Evolutionary conservation across 495 filamentous ascomycete species (phyloP).

Genomic region (Neurospora africana): DNA sequence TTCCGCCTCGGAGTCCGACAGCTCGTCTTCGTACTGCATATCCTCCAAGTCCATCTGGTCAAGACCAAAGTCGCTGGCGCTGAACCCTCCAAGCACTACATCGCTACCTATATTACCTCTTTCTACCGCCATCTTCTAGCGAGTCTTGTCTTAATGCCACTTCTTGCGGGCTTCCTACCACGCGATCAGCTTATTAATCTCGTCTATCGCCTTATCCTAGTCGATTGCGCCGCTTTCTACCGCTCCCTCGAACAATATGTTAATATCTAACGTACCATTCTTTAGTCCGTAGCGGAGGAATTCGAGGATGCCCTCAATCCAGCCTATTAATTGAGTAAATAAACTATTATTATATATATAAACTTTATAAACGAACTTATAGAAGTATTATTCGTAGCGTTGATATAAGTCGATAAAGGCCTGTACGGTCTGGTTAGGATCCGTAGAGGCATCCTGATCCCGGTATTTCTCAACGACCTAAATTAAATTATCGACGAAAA

Average conservation of each 20-base stretch:
- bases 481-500: slow-evolving; percentile 87
- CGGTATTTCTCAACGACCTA: slow-evolving; percentile 78
- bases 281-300: slow-evolving; percentile 80
- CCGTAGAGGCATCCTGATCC: slow-evolving; percentile 80
- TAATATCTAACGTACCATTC: slow-evolving; percentile 80
- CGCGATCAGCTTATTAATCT: slow-evolving; percentile 74
- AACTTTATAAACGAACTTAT: slow-evolving; percentile 97
- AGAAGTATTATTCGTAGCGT: slow-evolving; percentile 90
- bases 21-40: slow-evolving; percentile 64
- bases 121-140: slow-evolving; percentile 95
- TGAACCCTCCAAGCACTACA: slow-evolving; percentile 42
- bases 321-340: slow-evolving; percentile 90
- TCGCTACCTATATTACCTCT: slow-evolving; percentile 41
- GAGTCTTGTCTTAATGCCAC: slow-evolving; percentile 95
- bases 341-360: slow-evolving; percentile 94
- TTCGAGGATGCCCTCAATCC: slow-evolving; percentile 93
- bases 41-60: slow-evolving; percentile 80
- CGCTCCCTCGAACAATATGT: slow-evolving; percentile 75
- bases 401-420: slow-evolving; percentile 95
- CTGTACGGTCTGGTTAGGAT: slow-evolving; percentile 97
- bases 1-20: slow-evolving; percentile 59
- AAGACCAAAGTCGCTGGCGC: slow-evolving; percentile 75
- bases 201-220: slow-evolving; percentile 54
- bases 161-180: slow-evolving; percentile 94
- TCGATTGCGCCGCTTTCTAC: slow-evolving; percentile 56